phyloP scores from a whole-genome alignment of 495 filamentous ascomycete species.

The Aspergillus saccharolyticus region DNA sequence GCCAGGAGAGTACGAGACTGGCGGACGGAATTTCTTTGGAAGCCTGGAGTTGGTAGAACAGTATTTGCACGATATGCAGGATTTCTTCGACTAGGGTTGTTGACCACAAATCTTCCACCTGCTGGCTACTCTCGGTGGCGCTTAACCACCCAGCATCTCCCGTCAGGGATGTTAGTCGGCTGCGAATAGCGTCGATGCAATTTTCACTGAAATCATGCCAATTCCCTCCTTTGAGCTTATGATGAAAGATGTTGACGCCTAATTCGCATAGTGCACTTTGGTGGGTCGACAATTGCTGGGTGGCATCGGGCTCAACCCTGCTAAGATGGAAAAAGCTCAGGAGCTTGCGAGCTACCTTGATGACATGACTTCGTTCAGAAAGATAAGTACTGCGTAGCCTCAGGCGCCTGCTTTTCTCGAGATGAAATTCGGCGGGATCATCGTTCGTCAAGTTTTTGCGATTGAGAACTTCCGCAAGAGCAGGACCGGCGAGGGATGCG shows the following conservation, averaged over 20 bases:
- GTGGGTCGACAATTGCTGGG: slow-evolving; percentile 7
- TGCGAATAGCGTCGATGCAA: slow-evolving; percentile 42
- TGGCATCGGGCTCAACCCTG: slow-evolving; percentile 8
- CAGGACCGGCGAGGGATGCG: slow-evolving; percentile 43
- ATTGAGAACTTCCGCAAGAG: slow-evolving; percentile 34
- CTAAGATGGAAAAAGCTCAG: slow-evolving; percentile 32
- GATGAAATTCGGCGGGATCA: slow-evolving; percentile 52
- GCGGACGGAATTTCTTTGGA: slow-evolving; percentile 51
- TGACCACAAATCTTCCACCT: slow-evolving; percentile 58
- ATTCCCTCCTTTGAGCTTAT: slow-evolving; percentile 24
- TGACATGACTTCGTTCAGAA: slow-evolving; percentile 53
- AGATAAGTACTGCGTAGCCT: slow-evolving; percentile 65
- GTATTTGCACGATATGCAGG: slow-evolving; percentile 64
- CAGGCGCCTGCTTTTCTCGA: slow-evolving; percentile 49
- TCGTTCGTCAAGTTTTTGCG: slow-evolving; percentile 35
- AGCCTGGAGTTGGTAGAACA: slow-evolving; percentile 64
- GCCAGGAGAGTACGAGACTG: slow-evolving; percentile 64
- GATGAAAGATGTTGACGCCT: slow-evolving; percentile 29
- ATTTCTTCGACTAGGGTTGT: slow-evolving; percentile 61
- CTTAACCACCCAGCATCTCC: slow-evolving; percentile 49
- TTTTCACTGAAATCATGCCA: slow-evolving; percentile 28
- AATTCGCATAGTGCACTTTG: slow-evolving; percentile 23
- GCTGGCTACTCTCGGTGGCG: slow-evolving; percentile 41
- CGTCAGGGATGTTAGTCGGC: slow-evolving; percentile 41
- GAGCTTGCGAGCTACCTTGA: slow-evolving; percentile 43